Evolutionary conservation across 306 rosid species (phyloP), one percentile per base, ranked within the genome.

Genomic region (Cicer pinnatifidum): DNA sequence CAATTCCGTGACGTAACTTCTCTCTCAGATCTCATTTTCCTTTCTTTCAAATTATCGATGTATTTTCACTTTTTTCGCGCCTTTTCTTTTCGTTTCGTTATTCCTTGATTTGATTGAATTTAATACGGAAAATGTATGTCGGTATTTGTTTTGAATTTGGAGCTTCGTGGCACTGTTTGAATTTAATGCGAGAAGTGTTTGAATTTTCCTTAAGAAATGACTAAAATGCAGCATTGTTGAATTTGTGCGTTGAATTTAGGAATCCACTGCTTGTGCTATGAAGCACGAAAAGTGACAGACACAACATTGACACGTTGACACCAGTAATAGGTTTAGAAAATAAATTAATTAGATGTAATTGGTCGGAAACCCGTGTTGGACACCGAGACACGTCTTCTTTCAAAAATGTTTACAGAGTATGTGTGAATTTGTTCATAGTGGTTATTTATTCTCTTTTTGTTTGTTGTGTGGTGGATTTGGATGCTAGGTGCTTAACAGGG

Each of bases 1-100:
- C 99, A 95, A 82, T 90, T 95, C 71, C 89, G 97, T 28, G 99
- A 95, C 48, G 97, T 95, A 75, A 86, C 87, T 87, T 66, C 80
- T 64, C 72, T 59, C 19, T 72, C 82, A 77, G 86, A 73, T 88
- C 86, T 50, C 40, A 50, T 8, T 43, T 38, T 38, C 8, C 19
- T 8, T 4, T 13, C 8, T 62, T 13, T 62, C 67, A 1, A 58
- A 28, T 61, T 39, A 1, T 28, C 35, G 35, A 28, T 6, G 70
- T 46, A 19, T 17, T 41, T 41, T 46, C n/a, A 28, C 15, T 8
- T 0, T 66, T 43, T 66, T 66, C 17, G 39, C 53, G 38, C 53
- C 17, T 43, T 72, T 73, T 53, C 19, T 75, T 76, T 75, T 39
- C 7, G 47, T 1, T 64, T 64, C 48, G 28, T 5, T 39, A 1